Conservation (phyloP, 208 protist genomes). For the Tritrichomonas foetus region DNA sequence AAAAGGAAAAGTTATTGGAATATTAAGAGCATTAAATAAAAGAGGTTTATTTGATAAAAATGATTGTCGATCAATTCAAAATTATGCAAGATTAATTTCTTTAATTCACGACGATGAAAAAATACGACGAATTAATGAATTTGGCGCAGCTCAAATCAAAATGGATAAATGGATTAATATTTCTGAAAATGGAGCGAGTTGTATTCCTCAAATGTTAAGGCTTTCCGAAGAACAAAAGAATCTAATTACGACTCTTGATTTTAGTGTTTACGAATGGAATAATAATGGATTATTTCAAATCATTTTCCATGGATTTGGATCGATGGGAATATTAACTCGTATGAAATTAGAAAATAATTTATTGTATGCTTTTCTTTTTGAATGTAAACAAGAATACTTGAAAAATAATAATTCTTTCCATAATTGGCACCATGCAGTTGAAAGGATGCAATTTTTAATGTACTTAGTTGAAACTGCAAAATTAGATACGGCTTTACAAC, state of each 20-base stretch:
- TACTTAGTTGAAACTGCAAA: constrained; percentile 49
- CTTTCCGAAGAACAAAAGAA: not conserved
- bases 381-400: not conserved
- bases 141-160: not conserved
- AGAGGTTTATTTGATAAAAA: not conserved
- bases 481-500: constrained; percentile 61
- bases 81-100: not conserved
- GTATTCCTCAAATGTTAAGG: not conserved
- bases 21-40: not conserved
- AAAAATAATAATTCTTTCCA: constrained; percentile 62
- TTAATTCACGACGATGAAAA: not conserved
- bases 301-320: constrained; percentile 31
- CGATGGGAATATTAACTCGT: constrained; percentile 21
- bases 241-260: not conserved
- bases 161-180: not conserved
- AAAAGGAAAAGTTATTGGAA: not conserved
- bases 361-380: constrained; percentile 32
- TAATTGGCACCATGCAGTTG: constrained; percentile 64
- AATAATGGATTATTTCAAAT: not conserved
- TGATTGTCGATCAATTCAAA: not conserved
- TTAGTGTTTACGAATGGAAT: not conserved
- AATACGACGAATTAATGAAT: not conserved
- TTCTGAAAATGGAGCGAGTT: not conserved
- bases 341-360: constrained; percentile 32
- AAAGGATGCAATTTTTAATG: constrained; percentile 62